Evolutionary conservation across 2,329 filamentous ascomycete genomes (phyloP), one percentile per base, ranked within the genome.

Genomic region (Cercospora nicotianae): DNA sequence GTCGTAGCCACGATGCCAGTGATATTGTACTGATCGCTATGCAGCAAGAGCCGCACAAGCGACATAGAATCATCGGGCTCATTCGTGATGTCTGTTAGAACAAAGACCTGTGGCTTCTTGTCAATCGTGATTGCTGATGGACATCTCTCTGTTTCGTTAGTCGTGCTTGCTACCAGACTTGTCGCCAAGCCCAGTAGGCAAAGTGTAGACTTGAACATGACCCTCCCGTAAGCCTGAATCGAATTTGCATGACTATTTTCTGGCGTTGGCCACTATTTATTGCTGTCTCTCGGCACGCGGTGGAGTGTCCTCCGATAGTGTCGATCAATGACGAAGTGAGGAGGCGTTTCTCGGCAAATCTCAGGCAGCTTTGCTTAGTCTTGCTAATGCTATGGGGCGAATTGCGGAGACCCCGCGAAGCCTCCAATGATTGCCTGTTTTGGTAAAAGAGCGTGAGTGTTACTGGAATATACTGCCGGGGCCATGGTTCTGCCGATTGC

Each of bases 61-160:
- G 72, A 74, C 64, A 73, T 72, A 16, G 71, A 69, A 42, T 75
- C 73, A 48, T 75, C 73, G 1, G 73, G 72, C 63, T 75, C 73
- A 58, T 75, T 75, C 8, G 73, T 73, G 23, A 75, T 74, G 55
- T 75, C 73, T 8, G 73, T 72, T n/a, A 72, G 64, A 36, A 72
- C 55, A 28, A 69, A 65, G 51, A 73, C 57, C 2, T 66, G 55
- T 3, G 68, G 64, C 28, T 70, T 70, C 33, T 63, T 63, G 12
- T 64, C 48, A 33, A 63, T 45, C 16, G 59, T 61, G 8, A 61
- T 45, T 5, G 59, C 36, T 3, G 31, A 36, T 1, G 18, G 59
- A 26, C 59, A 61, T 61, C 7, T 45, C 28, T 28, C 20, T 26
- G 59, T 23, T 42, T 36, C 30, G 2, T 13, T 28, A 33, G 23